A percentile compares a stretch with the other conserved stretches of the same genome.
phyloP scores from a whole-genome alignment of 106 monocot species.

The Agapanthus africanus region DNA sequence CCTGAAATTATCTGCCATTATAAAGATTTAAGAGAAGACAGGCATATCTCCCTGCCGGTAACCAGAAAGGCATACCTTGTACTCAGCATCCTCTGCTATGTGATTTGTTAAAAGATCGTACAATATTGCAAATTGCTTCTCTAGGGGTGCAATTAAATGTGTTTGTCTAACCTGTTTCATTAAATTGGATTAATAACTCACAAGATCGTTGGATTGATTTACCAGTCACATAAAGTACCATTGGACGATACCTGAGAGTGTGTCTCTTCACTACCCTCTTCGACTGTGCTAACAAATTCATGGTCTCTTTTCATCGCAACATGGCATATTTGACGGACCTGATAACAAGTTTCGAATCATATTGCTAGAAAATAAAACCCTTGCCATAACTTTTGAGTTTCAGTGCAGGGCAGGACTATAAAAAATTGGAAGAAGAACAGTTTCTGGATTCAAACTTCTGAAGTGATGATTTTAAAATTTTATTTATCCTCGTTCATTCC shows the following conservation, averaged over 20 bases:
- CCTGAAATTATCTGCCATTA: conserved; percentile 29
- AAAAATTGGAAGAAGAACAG: too few species aligned
- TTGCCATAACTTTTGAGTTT: too few species aligned
- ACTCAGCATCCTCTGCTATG: conserved; percentile 65
- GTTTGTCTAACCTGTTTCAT: conserved; percentile 59
- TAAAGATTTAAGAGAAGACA: not conserved
- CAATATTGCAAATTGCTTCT: conserved; percentile 57
- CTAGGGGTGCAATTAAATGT: conserved; percentile 61
- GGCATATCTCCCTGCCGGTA: conserved; percentile 3
- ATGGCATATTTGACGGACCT: conserved; percentile 74
- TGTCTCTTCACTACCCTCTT: conserved; percentile 71
- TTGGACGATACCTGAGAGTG: conserved; percentile 49
- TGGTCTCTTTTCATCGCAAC: conserved; percentile 82
- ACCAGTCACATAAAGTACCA: not conserved
- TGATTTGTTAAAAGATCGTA: conserved; percentile 56
- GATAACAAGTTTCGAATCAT: not conserved
- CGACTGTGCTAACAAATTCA: conserved; percentile 71
- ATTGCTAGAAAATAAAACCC: too few species aligned
- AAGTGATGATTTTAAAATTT: too few species aligned
- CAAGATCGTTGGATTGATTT: not conserved
- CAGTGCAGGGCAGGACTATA: too few species aligned
- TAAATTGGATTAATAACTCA: not conserved
- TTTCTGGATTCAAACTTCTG: too few species aligned
- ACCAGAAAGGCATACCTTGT: conserved; percentile 57
- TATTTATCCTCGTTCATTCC: too few species aligned